Conservation (phyloP, 176 grass and related monocot species). For the Oryza meyeriana region DNA sequence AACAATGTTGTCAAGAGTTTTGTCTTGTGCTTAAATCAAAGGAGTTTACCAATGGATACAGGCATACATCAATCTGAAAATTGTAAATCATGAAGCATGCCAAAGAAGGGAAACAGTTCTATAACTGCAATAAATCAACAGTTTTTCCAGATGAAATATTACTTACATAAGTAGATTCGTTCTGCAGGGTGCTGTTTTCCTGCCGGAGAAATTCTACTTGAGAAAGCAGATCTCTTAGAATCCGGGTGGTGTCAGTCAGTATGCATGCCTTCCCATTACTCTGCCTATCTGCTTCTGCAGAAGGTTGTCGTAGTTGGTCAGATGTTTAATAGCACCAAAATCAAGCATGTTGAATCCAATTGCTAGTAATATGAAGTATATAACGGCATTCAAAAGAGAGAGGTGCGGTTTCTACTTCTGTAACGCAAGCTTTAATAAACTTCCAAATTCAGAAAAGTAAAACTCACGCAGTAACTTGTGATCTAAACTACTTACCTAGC, state of each 20-base stretch:
- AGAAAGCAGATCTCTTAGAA: constrained; percentile 56
- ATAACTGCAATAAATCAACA: neutral
- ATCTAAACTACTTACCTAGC: constrained; percentile 47
- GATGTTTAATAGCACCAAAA: neutral
- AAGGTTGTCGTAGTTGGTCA: constrained; percentile 19
- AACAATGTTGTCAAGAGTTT: neutral
- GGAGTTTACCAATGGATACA: neutral
- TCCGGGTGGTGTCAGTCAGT: constrained; percentile 67
- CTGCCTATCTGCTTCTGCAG: constrained; percentile 76
- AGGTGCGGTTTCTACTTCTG: neutral
- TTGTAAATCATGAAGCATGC: neutral
- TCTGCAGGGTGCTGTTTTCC: constrained; percentile 62
- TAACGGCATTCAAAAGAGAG: neutral
- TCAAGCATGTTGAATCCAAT: neutral
- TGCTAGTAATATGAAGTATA: neutral
- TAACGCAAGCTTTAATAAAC: neutral
- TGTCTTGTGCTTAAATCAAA: neutral
- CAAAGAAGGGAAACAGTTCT: neutral
- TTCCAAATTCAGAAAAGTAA: neutral
- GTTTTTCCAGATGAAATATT: neutral
- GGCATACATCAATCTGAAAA: neutral
- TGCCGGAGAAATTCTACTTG: constrained; percentile 67
- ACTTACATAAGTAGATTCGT: constrained; percentile 87
- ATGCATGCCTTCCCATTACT: constrained; percentile 77
- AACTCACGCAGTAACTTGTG: neutral